Evolutionary conservation across 2,329 filamentous ascomycete species (phyloP).

Genomic region (Aureobasidium uvarum): DNA sequence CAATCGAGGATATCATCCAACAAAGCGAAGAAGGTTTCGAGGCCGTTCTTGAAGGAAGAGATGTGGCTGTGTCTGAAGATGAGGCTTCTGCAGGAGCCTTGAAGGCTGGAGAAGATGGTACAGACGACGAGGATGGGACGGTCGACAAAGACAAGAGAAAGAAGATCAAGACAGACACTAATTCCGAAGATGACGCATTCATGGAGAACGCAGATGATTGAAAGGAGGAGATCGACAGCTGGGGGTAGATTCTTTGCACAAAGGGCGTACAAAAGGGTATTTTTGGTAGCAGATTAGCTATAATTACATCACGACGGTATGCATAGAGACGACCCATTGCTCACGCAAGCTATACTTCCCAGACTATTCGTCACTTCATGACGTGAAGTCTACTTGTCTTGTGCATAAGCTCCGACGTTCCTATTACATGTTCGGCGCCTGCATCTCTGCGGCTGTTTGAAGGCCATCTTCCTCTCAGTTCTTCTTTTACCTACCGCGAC

Average conservation of each 20-base stretch:
- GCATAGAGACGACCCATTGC: conserved; percentile 8
- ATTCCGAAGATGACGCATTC: not conserved
- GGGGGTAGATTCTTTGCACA: not conserved
- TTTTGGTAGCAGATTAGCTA: not conserved
- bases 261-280: not conserved
- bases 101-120: not conserved
- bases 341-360: not conserved
- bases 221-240: not conserved
- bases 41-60: conserved; percentile 16
- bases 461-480: no score
- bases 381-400: no score
- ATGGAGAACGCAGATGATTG: conserved; percentile 1
- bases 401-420: no score
- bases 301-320: conserved; percentile 6
- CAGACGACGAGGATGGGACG: not conserved
- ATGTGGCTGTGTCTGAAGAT: not conserved
- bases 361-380: no score
- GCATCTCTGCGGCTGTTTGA: no score
- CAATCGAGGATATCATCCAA: conserved; percentile 13
- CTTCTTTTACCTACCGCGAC: no score
- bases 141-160: not conserved
- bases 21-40: conserved; percentile 6
- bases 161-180: not conserved
- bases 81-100: not conserved
- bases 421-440: no score